A percentile compares a stretch with the other conserved stretches of the same genome.
Evolutionary conservation across 768 basidiomycete species (phyloP).

Genomic region (Hortiboletus flavorubellus): DNA sequence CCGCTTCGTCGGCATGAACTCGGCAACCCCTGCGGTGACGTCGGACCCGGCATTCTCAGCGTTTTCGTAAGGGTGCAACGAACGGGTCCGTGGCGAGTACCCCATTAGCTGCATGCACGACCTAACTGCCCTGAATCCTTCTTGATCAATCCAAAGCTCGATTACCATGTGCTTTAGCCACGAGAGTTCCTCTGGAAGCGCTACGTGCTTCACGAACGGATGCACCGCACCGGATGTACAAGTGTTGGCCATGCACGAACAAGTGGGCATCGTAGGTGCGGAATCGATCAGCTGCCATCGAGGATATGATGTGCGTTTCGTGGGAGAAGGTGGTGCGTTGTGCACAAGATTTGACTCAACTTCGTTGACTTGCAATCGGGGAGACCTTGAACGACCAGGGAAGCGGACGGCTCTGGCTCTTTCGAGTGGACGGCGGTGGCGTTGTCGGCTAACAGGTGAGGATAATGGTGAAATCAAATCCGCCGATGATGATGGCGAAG

Average conservation of each 20-base stretch:
- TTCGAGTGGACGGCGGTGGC: constrained; percentile 31
- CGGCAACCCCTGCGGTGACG: constrained; percentile 45
- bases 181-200: constrained; percentile 38
- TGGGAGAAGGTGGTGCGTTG: constrained; percentile 2
- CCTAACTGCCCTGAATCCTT: too few relatives aligned
- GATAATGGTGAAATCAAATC: constrained; percentile 22
- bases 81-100: too few relatives aligned
- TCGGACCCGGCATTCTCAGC: constrained; percentile 28
- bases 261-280: constrained; percentile 2
- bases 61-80: constrained; percentile 18
- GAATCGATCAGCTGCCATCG: constrained; percentile 16
- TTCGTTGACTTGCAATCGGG: constrained; percentile 18
- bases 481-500: constrained; percentile 28
- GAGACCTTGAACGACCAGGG: constrained; percentile 25
- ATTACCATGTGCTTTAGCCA: constrained; percentile 54
- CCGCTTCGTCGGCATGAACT: constrained; percentile 60
- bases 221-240: constrained; percentile 2
- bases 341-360: constrained; percentile 7
- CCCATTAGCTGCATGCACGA: too few relatives aligned
- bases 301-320: background rate
- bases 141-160: constrained; percentile 62
- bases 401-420: constrained; percentile 33
- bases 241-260: constrained; percentile 4
- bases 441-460: constrained; percentile 19
- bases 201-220: constrained; percentile 11